Base-by-base conservation (phyloP, 2,329 filamentous ascomycete genomes). In the Scedosporium aurantiacum region DNA sequence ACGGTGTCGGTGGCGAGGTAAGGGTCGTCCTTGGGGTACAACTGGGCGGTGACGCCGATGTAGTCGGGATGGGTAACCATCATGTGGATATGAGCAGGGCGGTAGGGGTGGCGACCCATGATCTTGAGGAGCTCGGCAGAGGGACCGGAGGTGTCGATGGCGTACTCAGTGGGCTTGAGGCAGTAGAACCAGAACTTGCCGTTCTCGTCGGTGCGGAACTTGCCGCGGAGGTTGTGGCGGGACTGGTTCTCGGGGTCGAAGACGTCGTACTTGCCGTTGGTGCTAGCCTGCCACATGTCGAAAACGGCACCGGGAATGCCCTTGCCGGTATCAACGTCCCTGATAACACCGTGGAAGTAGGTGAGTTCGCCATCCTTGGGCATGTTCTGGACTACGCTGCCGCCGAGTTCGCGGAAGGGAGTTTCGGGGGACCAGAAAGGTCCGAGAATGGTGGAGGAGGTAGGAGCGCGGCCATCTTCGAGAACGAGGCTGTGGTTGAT, bases 371-470 rank as follows among this genome's bases (percentile, higher is more conserved):
- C 87, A 58, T 83, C 75, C 61, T 83, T 78, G 43, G 77, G 75
- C 63, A 79, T 72, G 71, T 86, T 74, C 70, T 86, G 83, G 68
- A 90, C 85, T 71, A 90, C 87, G 71, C 76, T 79, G 70, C 77
- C 80, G 65, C 87, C 87, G 66, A 84, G 79, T 43, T 84, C 78
- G 55, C 87, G 83, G 82, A 89, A 89, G 37, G 88, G 87, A 1
- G 88, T 85, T 67, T 89, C 80, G 67, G 87, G 87, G 10, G 84
- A 87, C 87, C 87, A 91, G 80, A 91, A 90, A 65, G 88, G 88
- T 2, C 88, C 88, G 63, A 91, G 84, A 69, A 91, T 91, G 63
- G 87, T 82, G 64, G 86, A 88, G 2, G 86, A 89, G n/a, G 88
- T 90, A 56, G 87, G 86, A 63, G 81, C 77, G 64, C 82, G 74